phyloP scores from a whole-genome alignment of 1,284 basidiomycete species.

The Trichosporon inkin region DNA sequence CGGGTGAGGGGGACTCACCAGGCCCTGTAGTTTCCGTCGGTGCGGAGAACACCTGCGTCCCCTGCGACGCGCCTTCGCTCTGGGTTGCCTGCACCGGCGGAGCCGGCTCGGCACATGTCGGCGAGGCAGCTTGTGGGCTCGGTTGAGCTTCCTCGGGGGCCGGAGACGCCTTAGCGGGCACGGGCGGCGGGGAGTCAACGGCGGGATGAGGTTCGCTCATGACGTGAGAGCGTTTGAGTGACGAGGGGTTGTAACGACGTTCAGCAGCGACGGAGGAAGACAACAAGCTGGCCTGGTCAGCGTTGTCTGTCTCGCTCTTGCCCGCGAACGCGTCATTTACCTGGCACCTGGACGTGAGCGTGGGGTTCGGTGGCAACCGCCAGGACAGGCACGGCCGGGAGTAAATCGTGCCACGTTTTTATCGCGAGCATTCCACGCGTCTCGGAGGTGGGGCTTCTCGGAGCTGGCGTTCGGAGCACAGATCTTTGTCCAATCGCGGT shows the following conservation, averaged over 20 bases:
- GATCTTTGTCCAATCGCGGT: not conserved
- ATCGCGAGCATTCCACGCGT: conserved; percentile 1
- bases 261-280: not conserved
- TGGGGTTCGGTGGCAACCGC: not conserved
- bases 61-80: not conserved
- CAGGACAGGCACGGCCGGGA: not conserved
- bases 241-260: no score
- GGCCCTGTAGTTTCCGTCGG: not conserved
- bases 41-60: conserved; percentile 2
- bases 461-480: not conserved
- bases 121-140: no score
- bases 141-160: no score
- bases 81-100: not conserved
- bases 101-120: not conserved
- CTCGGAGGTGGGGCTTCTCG: not conserved
- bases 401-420: not conserved
- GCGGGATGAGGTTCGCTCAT: no score
- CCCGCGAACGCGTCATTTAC: conserved; percentile 5
- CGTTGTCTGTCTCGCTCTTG: not conserved
- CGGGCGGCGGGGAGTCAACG: no score
- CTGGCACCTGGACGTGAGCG: not conserved
- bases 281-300: not conserved
- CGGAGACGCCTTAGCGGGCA: no score
- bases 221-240: no score
- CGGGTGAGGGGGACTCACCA: not conserved